These are phyloP conservation scores for Elasticomyces elasticus DNA, from an alignment of 495 filamentous ascomycete species.

Conservation along the genomic window DNA sequence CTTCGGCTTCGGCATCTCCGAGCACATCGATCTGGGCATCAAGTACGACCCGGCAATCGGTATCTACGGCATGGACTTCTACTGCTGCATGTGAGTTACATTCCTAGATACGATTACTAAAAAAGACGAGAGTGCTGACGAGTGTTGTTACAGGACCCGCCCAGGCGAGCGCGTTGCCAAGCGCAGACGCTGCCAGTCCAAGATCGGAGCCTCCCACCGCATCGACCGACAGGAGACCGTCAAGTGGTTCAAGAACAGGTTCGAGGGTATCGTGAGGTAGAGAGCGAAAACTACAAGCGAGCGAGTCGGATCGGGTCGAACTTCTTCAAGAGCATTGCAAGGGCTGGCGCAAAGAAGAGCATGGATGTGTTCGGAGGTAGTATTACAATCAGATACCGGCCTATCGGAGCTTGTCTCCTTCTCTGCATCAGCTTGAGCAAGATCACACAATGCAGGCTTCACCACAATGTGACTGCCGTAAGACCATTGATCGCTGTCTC, in stretches of 20 bases:
- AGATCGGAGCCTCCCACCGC: slow-evolving; percentile 77
- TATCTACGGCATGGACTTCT: slow-evolving; percentile 99
- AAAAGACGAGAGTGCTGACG: background rate
- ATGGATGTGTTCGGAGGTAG: slow-evolving; percentile 15
- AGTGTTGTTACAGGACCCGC: slow-evolving; percentile 52
- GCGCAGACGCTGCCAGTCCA: slow-evolving; percentile 79
- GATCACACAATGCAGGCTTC: slow-evolving; percentile 25
- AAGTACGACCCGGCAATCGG: slow-evolving; percentile 99
- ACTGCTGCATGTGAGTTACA: slow-evolving; percentile 86
- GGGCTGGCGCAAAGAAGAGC: slow-evolving; percentile 38
- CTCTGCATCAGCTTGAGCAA: slow-evolving; percentile 19
- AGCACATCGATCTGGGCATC: slow-evolving; percentile 99
- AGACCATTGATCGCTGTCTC: slow-evolving; percentile 25
- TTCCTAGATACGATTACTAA: background rate
- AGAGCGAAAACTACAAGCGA: slow-evolving; percentile 8
- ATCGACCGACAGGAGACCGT: slow-evolving; percentile 90
- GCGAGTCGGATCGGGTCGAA: background rate
- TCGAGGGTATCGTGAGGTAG: slow-evolving; percentile 96
- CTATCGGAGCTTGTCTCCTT: slow-evolving; percentile 20
- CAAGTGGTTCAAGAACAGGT: slow-evolving; percentile 99
- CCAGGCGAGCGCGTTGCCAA: slow-evolving; percentile 95
- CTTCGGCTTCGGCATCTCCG: slow-evolving; percentile 99
- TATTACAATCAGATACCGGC: slow-evolving; percentile 11
- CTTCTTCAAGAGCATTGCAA: slow-evolving; percentile 90
- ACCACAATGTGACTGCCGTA: slow-evolving; percentile 18